A percentile compares a stretch with the other conserved stretches of the same genome.
These are phyloP conservation scores for Apiospora malaysiana DNA, from an alignment of 2,329 filamentous ascomycete species.

Conservation along the genomic window DNA sequence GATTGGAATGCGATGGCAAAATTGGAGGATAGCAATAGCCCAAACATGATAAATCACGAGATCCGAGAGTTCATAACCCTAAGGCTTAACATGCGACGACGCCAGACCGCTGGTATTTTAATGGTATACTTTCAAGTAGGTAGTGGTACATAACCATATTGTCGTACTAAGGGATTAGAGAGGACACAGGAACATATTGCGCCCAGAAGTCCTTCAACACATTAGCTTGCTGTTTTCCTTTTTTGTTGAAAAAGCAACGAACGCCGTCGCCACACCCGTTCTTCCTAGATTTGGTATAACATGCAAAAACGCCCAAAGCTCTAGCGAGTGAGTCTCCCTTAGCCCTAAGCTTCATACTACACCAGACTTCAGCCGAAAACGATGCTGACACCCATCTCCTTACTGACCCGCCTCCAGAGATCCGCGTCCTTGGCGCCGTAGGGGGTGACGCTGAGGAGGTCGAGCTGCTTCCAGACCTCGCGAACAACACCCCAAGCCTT, in stretches of 20 bases:
- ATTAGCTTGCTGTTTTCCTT: not conserved
- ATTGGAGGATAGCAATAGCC: not conserved
- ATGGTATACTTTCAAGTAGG: not conserved
- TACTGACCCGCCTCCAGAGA: conserved; percentile 62
- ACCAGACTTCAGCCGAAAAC: conserved; percentile 58
- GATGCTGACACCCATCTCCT: conserved; percentile 63
- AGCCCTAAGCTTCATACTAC: not conserved
- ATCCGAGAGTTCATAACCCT: not conserved
- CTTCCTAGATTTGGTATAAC: not conserved
- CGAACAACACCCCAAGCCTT: conserved; percentile 65
- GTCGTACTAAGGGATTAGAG: not conserved
- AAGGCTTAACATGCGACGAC: not conserved
- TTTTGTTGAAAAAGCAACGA: not conserved
- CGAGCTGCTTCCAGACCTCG: conserved; percentile 64
- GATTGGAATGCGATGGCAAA: not conserved
- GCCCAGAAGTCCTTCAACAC: not conserved
- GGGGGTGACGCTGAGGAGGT: conserved; percentile 39
- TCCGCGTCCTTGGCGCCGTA: conserved; percentile 41
- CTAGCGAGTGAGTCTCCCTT: not conserved
- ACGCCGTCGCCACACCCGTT: not conserved
- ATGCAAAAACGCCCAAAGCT: not conserved
- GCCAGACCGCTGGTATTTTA: not conserved
- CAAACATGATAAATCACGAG: not conserved
- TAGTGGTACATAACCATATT: too few species aligned
- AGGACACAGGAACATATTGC: not conserved